phyloP scores from a whole-genome alignment of 495 filamentous ascomycete genomes.

The Xylaria bambusicola region DNA sequence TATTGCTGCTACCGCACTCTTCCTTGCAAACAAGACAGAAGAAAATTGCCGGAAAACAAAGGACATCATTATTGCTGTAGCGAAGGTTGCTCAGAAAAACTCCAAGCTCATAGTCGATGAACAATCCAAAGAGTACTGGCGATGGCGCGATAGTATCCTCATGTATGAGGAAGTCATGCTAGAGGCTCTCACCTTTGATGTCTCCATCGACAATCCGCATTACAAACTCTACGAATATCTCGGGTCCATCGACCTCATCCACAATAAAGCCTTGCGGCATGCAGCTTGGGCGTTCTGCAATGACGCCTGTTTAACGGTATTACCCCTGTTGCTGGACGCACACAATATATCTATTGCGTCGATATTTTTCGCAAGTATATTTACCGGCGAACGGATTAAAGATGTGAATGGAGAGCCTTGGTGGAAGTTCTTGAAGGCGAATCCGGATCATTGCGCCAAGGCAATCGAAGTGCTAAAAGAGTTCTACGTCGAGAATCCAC shows the following conservation, averaged over 20 bases:
- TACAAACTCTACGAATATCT: conserved; percentile 77
- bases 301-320: conserved; percentile 77
- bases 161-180: conserved; percentile 88
- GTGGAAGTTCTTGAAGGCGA: conserved; percentile 75
- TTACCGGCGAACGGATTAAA: conserved; percentile 67
- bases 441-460: conserved; percentile 59
- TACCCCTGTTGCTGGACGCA: conserved; percentile 79
- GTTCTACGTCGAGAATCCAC: conserved; percentile 71
- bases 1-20: conserved; percentile 85
- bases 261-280: conserved; percentile 76
- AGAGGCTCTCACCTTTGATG: conserved; percentile 90
- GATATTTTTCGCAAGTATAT: conserved; percentile 78
- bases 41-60: conserved; percentile 93
- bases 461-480: conserved; percentile 72
- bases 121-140: conserved; percentile 95
- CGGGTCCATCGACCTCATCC: conserved; percentile 64
- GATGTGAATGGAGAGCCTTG: conserved; percentile 80
- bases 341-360: conserved; percentile 81
- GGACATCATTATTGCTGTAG: conserved; percentile 88
- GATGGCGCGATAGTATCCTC: conserved; percentile 91
- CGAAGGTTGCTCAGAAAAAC: conserved; percentile 93
- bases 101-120: conserved; percentile 84
- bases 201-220: conserved; percentile 84
- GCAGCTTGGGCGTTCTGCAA: conserved; percentile 91
- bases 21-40: conserved; percentile 94